Evolutionary conservation across 345 rosid species (phyloP).

Genomic region (Crucihimalaya himalaica): DNA sequence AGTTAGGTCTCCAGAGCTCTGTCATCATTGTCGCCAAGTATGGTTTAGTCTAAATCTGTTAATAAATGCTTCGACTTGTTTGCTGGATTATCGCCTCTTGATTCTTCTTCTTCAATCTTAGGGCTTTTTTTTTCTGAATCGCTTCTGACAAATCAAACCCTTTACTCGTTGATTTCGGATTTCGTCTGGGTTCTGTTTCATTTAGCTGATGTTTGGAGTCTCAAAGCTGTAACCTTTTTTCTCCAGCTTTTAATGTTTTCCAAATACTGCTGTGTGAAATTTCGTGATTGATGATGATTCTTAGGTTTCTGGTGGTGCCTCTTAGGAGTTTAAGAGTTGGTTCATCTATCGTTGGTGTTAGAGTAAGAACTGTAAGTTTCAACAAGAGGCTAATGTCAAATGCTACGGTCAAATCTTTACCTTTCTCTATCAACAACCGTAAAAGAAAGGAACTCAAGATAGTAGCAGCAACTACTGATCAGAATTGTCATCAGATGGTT

Average conservation of each 20-base stretch:
- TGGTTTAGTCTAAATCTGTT: conserved; percentile 8
- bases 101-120: neutral
- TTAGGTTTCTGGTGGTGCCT: conserved; percentile 52
- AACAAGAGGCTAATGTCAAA: conserved; percentile 44
- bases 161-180: neutral
- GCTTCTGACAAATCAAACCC: conserved; percentile 4
- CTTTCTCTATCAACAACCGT: conserved; percentile 41
- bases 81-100: neutral
- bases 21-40: conserved; percentile 45
- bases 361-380: conserved; percentile 43
- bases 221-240: conserved; percentile 14
- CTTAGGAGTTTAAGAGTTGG: conserved; percentile 43
- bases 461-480: conserved; percentile 7
- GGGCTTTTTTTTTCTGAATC: neutral
- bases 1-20: conserved; percentile 46
- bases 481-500: conserved; percentile 28
- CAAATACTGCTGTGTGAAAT: neutral
- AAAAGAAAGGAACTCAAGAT: conserved; percentile 46
- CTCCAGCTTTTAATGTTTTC: neutral
- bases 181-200: conserved; percentile 17
- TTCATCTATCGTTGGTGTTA: conserved; percentile 30
- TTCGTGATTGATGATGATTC: conserved; percentile 20
- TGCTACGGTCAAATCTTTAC: conserved; percentile 27
- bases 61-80: neutral
- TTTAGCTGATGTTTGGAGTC: conserved; percentile 12